Base-by-base conservation (phyloP, 441 rosid genomes). In the Capsella rubella region DNA sequence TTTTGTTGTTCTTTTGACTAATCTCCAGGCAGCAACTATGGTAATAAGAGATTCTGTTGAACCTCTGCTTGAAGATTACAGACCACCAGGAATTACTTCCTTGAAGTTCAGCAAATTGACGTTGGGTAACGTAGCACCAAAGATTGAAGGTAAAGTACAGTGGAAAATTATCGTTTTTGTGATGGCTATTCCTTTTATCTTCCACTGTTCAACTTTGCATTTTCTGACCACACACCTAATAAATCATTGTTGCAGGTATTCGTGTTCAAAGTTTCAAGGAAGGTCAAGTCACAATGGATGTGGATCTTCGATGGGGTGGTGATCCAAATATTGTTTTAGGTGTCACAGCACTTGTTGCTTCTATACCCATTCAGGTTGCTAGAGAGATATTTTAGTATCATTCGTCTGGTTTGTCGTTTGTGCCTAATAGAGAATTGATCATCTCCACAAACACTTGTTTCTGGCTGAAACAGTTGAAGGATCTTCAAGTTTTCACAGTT, bases 241-340 rank as follows among this genome's bases (percentile, higher is more conserved):
- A 65, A 10, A 69, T 79, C 73, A 58, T 67, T 64, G 37, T 57
- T 83, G 81, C 83, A 95, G 99, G 99, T 73, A 87, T 95, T 37
- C 98, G 97, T 46, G 91, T 95, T 77, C 99, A 93, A 81, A 93
- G 90, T 75, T 90, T 90, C 71, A 91, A 90, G 84, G 81, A 87
- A 79, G 99, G 99, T 81, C 98, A 95, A 83, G 73, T 95, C 54
- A 93, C 82, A 27, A 90, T 93, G 99, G 99, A 93, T 62, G 91
- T 93, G 68, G 99, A 95, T 85, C 85, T 95, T 53, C 90, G 98
- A 59, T 95, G 98, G 98, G 88, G 99, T 67, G 99, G 98, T 78
- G 93, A 95, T 84, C 99, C 99, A 52, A 90, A 84, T 84, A 95
- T 95, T 59, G 77, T 95, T 77, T 82, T 95, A 81, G 96, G 88